Evolutionary conservation across 345 rosid species (phyloP).

Genomic region (Heritiera fomes): DNA sequence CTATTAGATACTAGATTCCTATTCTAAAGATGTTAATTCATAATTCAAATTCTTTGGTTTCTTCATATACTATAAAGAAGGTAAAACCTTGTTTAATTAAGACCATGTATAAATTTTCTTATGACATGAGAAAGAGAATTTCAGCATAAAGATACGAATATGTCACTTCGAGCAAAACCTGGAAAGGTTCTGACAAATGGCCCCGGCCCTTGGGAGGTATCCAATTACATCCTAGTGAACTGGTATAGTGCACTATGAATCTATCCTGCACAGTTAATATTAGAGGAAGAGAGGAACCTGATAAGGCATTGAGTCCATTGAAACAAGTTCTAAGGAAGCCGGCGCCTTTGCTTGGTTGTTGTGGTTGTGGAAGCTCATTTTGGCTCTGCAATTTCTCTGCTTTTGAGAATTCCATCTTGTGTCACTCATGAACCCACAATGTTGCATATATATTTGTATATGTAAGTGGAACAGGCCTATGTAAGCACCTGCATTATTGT

Average conservation of each 20-base stretch:
- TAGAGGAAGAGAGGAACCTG: conserved; percentile 40
- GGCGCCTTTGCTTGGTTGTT: conserved; percentile 42
- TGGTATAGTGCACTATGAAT: background rate
- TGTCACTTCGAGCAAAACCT: background rate
- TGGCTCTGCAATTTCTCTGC: conserved; percentile 43
- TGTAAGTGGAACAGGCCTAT: background rate
- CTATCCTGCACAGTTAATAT: background rate
- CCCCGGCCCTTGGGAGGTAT: too few relatives aligned
- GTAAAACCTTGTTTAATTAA: background rate
- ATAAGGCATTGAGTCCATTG: conserved; percentile 63
- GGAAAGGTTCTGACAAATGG: background rate
- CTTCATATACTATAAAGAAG: background rate
- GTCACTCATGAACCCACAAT: background rate
- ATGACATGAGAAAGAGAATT: background rate
- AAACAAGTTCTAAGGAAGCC: conserved; percentile 61
- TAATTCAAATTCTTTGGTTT: background rate
- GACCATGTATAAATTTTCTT: background rate
- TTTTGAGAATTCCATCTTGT: conserved; percentile 23
- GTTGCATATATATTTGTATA: background rate
- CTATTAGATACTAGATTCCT: background rate
- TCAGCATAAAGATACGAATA: background rate
- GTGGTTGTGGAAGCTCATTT: conserved; percentile 29
- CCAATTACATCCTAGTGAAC: too few relatives aligned
- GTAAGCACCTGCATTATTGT: conserved; percentile 5
- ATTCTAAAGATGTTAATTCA: background rate